phyloP scores from a whole-genome alignment of 768 basidiomycete genomes.

The Crepidotus variabilis region DNA sequence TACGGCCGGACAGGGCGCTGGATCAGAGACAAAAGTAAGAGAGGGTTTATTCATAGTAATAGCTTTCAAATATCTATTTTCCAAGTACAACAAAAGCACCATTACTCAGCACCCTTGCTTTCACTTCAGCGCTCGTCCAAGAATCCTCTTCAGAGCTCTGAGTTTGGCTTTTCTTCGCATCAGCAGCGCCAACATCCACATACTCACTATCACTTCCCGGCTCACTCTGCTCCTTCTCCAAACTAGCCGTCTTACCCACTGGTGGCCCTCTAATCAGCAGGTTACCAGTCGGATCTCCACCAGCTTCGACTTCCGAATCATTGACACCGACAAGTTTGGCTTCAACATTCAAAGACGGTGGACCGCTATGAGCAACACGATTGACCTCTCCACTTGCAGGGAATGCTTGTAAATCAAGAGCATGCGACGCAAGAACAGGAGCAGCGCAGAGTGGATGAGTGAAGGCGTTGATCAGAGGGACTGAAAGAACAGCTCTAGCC shows the following conservation, averaged over 20 bases:
- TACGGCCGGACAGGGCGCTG: too few species aligned
- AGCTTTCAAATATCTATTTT: neutral
- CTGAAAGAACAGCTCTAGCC: conserved; percentile 69
- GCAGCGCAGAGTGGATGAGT: conserved; percentile 64
- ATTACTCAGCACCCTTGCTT: conserved; percentile 51
- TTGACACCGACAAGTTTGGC: conserved; percentile 69
- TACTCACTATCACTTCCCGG: conserved; percentile 41
- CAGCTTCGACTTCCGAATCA: conserved; percentile 61
- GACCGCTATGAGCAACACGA: conserved; percentile 53
- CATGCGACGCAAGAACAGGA: conserved; percentile 79
- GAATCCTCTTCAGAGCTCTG: conserved; percentile 12
- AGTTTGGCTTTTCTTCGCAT: conserved; percentile 10
- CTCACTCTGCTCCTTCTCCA: conserved; percentile 37
- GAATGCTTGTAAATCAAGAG: conserved; percentile 81
- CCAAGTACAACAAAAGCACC: conserved; percentile 49
- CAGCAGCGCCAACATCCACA: conserved; percentile 29
- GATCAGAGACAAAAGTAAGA: neutral
- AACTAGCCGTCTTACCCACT: conserved; percentile 50
- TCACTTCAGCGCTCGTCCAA: conserved; percentile 22
- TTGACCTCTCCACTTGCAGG: conserved; percentile 30
- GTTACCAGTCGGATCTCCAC: conserved; percentile 60
- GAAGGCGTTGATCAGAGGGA: conserved; percentile 68
- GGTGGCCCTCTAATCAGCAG: conserved; percentile 71
- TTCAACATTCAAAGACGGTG: conserved; percentile 85
- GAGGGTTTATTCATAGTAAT: neutral